Evolutionary conservation across 805 yeast genomes (phyloP), one percentile per base, ranked within the genome.

Genomic region (Jamesozyma hellenica): DNA sequence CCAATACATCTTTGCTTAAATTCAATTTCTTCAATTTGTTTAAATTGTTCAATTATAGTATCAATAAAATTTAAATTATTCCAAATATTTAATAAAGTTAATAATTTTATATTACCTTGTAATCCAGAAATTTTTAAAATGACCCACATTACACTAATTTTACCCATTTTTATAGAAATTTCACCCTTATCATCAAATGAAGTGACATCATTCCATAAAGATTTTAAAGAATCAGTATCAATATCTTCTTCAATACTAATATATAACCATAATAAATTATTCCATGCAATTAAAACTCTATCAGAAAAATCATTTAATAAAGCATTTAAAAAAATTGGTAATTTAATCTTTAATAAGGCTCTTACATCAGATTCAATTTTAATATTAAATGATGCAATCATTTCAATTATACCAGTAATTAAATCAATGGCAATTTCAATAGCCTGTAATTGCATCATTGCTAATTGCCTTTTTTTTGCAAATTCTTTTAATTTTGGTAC

Each of bases 341-440:
- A 42, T 3, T 52, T 43, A 8, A 47, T 41, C 10, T 48, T 14
- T 21, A 60, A 42, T 27, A 44, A 32, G 15, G 44, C 45, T 13
- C 36, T 34, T 6, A 48, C 34, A 9, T 34, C 18, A 4, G 39
- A 40, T 9, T 31, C 23, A 4, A 38, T 23, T 12, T 40, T 32
- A 11, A 47, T 40, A 8, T 37, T 39, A 8, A 40, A 34, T 21
- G 42, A 37, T 9, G 74, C 73, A 8, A 68, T 49, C 23, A 65
- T 60, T 56, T 87, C 96, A 49, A 82, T 71, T 6, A 79, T 66
- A 1, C 88, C 82, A 1, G 96, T 76, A 18, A 85, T 65, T 26
- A 90, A 58, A 56, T 90, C 97, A 17, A 88, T 61, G 0, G 82
- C 67, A 1, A 80, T 68, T 49, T 85, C 94, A 17, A 82, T 63